Base-by-base conservation (phyloP, 1,284 basidiomycete species). In the Leccinum brunneo-olivaceum region DNA sequence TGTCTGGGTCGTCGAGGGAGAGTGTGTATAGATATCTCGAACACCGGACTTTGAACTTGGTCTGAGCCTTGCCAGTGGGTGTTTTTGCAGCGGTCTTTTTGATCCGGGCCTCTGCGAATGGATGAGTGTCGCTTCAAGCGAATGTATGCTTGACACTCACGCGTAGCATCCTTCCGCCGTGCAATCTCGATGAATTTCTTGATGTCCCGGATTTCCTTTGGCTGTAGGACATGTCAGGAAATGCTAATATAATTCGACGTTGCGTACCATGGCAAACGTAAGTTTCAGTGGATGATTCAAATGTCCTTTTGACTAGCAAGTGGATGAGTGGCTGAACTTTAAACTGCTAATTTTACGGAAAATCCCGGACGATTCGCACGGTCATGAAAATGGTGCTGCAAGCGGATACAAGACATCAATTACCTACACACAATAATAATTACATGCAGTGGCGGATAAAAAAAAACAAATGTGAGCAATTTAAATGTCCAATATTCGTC, bases 21-120 rank as follows among this genome's bases (percentile, higher is more conserved):
- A 98, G 82, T 24, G 96, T 98, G 85, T 99, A 98, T 54, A 98
- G 87, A 75, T 95, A 97, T 64, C 88, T 81, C 52, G 90, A 89
- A 77, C 94, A 97, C 69, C 95, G 84, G 66, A 99, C 83, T 81
- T 98, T 98, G 84, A 98, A 98, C 76, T 98, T 98, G 68, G 90
- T 95, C 71, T 85, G 79, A 53, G 77, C 76, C 74, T 89, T 90
- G 64, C 77, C 83, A 49, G 77, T 79, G 49, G 78, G 68, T 46
- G 73, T 73, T 67, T 74, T 78, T 34, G 84, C 75, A 50, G 79
- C 74, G 50, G 86, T 87, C 77, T 92, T 94, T 77, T 97, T 97
- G 80, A 97, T 94, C 68, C 92, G 89, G 55, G 89, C 91, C 71
- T 90, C 91, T 94, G 38, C 25, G 18, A 18, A 33, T 45, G 33